Evolutionary conservation across 2,329 filamentous ascomycete genomes (phyloP).

Genomic region (Orbilia blumenaviensis): DNA sequence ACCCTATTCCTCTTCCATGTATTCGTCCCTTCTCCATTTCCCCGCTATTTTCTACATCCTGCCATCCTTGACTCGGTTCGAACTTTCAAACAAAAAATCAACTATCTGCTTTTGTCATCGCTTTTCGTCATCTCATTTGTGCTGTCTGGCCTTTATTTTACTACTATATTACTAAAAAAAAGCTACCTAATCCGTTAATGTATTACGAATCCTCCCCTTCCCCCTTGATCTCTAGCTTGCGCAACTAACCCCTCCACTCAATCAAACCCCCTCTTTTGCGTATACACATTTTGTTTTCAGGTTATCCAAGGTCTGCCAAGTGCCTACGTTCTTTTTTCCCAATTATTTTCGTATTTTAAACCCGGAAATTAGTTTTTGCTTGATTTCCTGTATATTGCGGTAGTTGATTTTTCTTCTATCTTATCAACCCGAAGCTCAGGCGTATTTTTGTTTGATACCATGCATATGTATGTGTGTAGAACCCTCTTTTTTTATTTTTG

Average conservation of each 20-base stretch:
- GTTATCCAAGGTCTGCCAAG: not conserved
- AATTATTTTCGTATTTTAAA: no score
- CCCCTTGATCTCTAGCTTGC: not conserved
- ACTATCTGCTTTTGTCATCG: constrained; percentile 5
- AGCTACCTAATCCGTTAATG: constrained; percentile 16
- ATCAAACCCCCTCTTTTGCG: not conserved
- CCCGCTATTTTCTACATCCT: no score
- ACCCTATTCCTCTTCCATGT: constrained; percentile 14
- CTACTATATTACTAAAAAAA: not conserved
- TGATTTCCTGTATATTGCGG: not conserved
- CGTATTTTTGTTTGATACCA: not conserved
- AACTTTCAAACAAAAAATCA: constrained; percentile 21
- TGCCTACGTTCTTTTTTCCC: not conserved
- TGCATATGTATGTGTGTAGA: constrained; percentile 9
- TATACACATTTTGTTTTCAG: not conserved
- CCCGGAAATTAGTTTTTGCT: no score
- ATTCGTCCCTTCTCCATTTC: not conserved
- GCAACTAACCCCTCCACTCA: not conserved
- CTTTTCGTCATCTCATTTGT: not conserved
- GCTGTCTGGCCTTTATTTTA: not conserved
- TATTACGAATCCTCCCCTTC: not conserved
- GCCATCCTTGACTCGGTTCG: constrained; percentile 4
- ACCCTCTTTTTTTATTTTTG: no score
- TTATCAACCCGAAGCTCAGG: no score
- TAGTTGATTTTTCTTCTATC: not conserved